These are phyloP conservation scores for Umbelopsis ramanniana DNA, from an alignment of 192 early-diverging fungal genomes.

Conservation along the genomic window DNA sequence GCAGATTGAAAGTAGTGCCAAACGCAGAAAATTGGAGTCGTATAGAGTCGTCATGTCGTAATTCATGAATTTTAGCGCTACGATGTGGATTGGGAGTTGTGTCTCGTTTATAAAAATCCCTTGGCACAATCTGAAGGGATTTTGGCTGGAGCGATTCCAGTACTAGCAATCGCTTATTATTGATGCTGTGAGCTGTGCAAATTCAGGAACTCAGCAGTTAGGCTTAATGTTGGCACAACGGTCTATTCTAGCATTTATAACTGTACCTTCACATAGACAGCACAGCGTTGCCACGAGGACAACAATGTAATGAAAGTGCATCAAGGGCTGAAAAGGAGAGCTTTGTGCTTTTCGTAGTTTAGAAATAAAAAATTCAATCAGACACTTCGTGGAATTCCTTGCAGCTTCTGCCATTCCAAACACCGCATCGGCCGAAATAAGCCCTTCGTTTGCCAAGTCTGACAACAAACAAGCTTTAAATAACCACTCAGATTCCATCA, in stretches of 20 bases:
- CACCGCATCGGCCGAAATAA: neutral
- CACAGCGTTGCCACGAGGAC: neutral
- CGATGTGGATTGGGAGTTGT: neutral
- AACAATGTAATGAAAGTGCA: neutral
- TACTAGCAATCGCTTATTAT: conserved; percentile 1
- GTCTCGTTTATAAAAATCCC: conserved; percentile 20
- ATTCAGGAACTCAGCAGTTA: neutral
- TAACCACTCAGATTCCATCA: too few relatives aligned
- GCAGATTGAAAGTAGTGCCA: conserved; percentile 67
- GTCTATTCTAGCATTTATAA: too few relatives aligned
- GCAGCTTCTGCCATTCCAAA: neutral
- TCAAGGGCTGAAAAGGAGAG: neutral
- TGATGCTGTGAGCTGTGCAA: neutral
- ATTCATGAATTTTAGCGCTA: neutral
- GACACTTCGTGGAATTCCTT: neutral
- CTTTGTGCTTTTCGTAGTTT: neutral
- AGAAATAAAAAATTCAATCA: neutral
- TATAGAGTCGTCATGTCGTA: conserved; percentile 53
- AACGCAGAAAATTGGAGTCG: conserved; percentile 61
- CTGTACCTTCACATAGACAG: neutral
- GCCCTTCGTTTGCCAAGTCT: neutral
- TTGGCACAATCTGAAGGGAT: neutral
- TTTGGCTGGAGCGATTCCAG: neutral
- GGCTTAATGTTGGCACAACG: too few relatives aligned
- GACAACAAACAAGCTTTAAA: neutral